Base-by-base conservation (phyloP, 2,329 filamentous ascomycete genomes). In the Aureobasidium vineae region DNA sequence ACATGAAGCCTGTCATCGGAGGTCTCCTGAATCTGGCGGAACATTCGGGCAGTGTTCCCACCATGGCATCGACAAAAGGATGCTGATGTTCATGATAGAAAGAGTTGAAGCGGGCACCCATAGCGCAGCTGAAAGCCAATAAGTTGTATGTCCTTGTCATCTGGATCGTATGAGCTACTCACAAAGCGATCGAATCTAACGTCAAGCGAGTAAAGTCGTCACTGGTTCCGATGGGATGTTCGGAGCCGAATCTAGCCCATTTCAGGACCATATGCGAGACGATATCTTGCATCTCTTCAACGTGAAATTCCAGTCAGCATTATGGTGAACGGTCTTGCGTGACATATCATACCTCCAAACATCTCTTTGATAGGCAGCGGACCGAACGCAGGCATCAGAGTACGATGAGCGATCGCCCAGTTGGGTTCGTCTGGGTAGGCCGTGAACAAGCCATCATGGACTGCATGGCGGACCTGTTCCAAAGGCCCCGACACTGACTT, bases 331-430 rank as follows among this genome's bases (percentile, higher is more conserved):
- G n/a, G n/a, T n/a, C n/a, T n/a, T n/a, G n/a, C n/a, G n/a, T n/a
- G n/a, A n/a, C n/a, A n/a, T n/a, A n/a, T n/a, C n/a, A n/a, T n/a
- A n/a, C n/a, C n/a, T n/a, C n/a, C 72, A 65, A 77, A 81, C 79
- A 82, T 81, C 31, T 72, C 73, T 36, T 75, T 72, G 50, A 82
- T 79, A 31, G 74, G 73, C n/a, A 81, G 69, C 0, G 81, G 79
- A 0, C 81, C 81, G 70, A 83, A 82, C 0, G 78, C 79, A 2
- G 81, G 80, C 60, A 82, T 75, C 5, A 82, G 71, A 3, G 78
- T 72, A 0, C 80, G 77, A 69, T 83, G 81, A 5, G 76, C 74
- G 33, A 71, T 60, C 13, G 67, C 64, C 78, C 78, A 80, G 26
- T 79, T 60, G 15, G 4, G 56, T 33, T 60, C 56, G 11, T 8